Evolutionary conservation across 208 protist species (phyloP).

Genomic region (Leishmania major): DNA sequence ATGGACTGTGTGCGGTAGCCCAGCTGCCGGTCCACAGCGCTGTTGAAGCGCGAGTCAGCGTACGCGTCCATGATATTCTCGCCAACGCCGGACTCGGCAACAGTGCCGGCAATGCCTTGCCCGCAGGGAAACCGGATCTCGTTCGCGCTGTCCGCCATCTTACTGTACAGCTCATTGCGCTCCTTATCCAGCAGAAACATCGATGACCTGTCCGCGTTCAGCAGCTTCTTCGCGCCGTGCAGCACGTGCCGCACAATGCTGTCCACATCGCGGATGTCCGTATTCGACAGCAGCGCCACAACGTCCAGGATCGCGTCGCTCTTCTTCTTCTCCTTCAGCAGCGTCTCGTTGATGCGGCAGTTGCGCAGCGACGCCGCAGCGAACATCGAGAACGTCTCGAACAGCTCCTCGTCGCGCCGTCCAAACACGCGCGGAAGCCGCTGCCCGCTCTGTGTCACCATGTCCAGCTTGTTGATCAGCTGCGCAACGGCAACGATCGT

Average conservation of each 20-base stretch:
- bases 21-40: slow-evolving; percentile 73
- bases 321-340: slow-evolving; percentile 73
- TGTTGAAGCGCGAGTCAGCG: slow-evolving; percentile 75
- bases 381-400: slow-evolving; percentile 75
- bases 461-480: slow-evolving; percentile 80
- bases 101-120: slow-evolving; percentile 75
- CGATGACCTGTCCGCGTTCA: slow-evolving; percentile 70
- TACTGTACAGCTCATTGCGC: slow-evolving; percentile 81
- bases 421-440: slow-evolving; percentile 53
- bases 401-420: slow-evolving; percentile 67
- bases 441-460: slow-evolving; percentile 58
- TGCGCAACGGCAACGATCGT: slow-evolving; percentile 75
- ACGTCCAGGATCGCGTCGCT: slow-evolving; percentile 71
- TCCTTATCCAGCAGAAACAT: slow-evolving; percentile 85
- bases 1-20: slow-evolving; percentile 82
- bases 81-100: slow-evolving; percentile 62
- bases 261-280: slow-evolving; percentile 77
- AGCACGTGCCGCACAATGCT: slow-evolving; percentile 70
- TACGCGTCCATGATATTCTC: slow-evolving; percentile 84
- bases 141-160: slow-evolving; percentile 66
- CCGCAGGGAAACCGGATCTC: slow-evolving; percentile 82
- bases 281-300: slow-evolving; percentile 74
- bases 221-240: slow-evolving; percentile 71
- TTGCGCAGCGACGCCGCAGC: slow-evolving; percentile 73
- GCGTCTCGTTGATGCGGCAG: slow-evolving; percentile 66